Conservation (phyloP, 345 rosid genomes). For the Eucalyptus pauciflora region DNA sequence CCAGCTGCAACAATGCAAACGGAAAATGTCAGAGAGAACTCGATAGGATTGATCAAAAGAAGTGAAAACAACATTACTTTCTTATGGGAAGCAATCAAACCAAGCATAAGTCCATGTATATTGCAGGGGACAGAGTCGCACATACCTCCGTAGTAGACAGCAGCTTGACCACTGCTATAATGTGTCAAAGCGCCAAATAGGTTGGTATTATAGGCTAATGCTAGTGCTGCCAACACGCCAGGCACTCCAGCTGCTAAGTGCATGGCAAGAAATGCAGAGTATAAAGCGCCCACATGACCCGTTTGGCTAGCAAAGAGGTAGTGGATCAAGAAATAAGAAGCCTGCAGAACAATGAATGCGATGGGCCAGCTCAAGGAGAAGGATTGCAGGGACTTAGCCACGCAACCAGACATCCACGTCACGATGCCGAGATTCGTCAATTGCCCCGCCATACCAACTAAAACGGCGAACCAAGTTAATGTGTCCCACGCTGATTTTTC, state of each 20-base stretch:
- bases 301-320: slow-evolving; percentile 97
- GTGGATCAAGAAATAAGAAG: slow-evolving; percentile 87
- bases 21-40: not conserved
- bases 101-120: not conserved
- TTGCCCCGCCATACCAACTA: slow-evolving; percentile 96
- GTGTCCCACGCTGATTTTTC: slow-evolving; percentile 99
- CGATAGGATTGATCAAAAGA: not conserved
- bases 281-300: slow-evolving; percentile 90
- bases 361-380: slow-evolving; percentile 88
- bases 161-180: slow-evolving; percentile 98
- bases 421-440: slow-evolving; percentile 83
- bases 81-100: not conserved
- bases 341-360: slow-evolving; percentile 80
- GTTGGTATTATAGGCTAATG: slow-evolving; percentile 85
- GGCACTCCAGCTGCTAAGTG: slow-evolving; percentile 90
- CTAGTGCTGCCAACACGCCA: slow-evolving; percentile 63
- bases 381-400: slow-evolving; percentile 54
- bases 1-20: slow-evolving; percentile 47
- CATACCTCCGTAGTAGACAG: slow-evolving; percentile 92
- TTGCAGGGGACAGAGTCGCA: not conserved
- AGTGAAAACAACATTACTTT: not conserved
- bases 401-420: slow-evolving; percentile 76
- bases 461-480: slow-evolving; percentile 85
- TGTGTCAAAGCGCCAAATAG: slow-evolving; percentile 95
- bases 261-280: slow-evolving; percentile 98